Conservation (phyloP, 306 rosid species). For the Cucurbita moschata region DNA sequence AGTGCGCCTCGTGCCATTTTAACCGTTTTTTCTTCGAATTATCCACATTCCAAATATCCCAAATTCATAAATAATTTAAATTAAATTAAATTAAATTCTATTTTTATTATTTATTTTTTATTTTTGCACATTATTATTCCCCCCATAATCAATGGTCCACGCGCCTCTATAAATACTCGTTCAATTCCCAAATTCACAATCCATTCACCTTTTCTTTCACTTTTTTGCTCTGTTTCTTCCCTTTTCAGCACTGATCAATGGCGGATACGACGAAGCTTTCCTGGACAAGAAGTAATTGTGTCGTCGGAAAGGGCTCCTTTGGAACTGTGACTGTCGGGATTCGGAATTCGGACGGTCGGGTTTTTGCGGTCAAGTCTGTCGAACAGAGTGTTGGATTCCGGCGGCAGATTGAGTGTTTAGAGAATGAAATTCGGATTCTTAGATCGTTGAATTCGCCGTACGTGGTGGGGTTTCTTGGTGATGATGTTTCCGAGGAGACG, state of each 20-base stretch:
- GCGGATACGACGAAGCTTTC: conserved; percentile 13
- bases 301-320: conserved; percentile 63
- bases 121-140: not conserved
- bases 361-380: conserved; percentile 79
- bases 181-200: not conserved
- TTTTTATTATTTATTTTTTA: too few species aligned
- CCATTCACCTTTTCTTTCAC: not conserved
- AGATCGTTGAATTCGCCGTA: conserved; percentile 40
- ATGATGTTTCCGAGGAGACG: conserved; percentile 40
- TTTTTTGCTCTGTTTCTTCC: not conserved
- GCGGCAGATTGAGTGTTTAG: conserved; percentile 35
- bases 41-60: not conserved
- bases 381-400: conserved; percentile 17
- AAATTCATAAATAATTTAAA: not conserved
- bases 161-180: not conserved
- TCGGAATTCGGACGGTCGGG: conserved; percentile 20
- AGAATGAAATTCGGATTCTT: conserved; percentile 59
- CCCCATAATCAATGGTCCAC: not conserved
- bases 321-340: conserved; percentile 50
- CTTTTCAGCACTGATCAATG: not conserved
- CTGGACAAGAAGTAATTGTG: conserved; percentile 58
- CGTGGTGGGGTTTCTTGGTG: conserved; percentile 41
- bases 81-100: not conserved
- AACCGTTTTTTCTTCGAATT: not conserved
- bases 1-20: not conserved